Percentiles rank a stretch among this genome's conserved stretches.
These are phyloP conservation scores for Aspergillus fijiensis DNA, from an alignment of 2,329 filamentous ascomycete genomes.

Conservation along the genomic window DNA sequence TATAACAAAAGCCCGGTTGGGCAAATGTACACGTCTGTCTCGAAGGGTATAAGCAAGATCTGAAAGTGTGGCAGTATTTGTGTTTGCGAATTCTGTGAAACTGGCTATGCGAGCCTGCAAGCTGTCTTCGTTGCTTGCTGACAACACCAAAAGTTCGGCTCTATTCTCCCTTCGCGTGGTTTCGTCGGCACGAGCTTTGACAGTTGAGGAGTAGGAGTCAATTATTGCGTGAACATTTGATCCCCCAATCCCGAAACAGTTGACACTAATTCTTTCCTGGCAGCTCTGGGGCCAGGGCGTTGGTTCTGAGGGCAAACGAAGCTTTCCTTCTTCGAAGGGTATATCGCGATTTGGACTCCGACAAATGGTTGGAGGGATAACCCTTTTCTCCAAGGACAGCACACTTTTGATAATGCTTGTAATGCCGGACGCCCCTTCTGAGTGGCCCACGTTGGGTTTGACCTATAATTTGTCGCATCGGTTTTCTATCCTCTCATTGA, in stretches of 20 bases:
- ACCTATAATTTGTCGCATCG: not conserved
- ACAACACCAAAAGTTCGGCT: not conserved
- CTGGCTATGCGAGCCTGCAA: too few relatives aligned
- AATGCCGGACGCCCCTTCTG: constrained; percentile 47
- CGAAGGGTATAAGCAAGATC: too few relatives aligned
- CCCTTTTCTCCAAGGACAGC: constrained; percentile 41
- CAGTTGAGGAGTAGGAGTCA: not conserved
- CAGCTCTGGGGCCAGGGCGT: constrained; percentile 12
- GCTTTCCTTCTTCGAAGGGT: constrained; percentile 6
- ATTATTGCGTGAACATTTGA: constrained; percentile 22
- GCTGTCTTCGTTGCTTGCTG: too few relatives aligned
- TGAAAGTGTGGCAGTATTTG: too few relatives aligned
- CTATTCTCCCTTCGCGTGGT: too few relatives aligned
- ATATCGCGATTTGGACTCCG: constrained; percentile 34
- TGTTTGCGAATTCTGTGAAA: too few relatives aligned
- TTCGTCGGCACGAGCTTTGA: not conserved
- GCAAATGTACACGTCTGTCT: too few relatives aligned
- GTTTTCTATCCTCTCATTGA: too few relatives aligned
- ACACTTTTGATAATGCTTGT: constrained; percentile 47
- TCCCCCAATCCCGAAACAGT: constrained; percentile 26
- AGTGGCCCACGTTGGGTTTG: constrained; percentile 30
- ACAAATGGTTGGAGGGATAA: constrained; percentile 19
- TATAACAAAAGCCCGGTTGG: too few relatives aligned
- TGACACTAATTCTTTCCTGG: constrained; percentile 17
- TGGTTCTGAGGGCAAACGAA: constrained; percentile 9